Evolutionary conservation across 208 protist species (phyloP).

Genomic region (Wallacemonas sp.): DNA sequence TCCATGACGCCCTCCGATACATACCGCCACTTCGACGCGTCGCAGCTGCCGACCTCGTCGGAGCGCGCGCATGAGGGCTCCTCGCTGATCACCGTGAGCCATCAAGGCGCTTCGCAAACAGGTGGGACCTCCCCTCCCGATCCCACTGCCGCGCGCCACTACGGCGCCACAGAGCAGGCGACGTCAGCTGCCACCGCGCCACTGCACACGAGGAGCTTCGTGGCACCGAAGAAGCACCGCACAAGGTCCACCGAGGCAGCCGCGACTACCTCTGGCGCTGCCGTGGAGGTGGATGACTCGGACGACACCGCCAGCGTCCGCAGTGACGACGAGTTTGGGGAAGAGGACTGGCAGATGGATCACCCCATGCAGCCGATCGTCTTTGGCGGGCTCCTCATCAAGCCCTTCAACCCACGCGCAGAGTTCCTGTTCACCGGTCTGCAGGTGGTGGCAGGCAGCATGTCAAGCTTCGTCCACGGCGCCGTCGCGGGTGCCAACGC

Average conservation of each 20-base stretch:
- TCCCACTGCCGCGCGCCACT: conserved; percentile 1
- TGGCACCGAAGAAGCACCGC: neutral
- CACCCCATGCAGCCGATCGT: conserved; percentile 75
- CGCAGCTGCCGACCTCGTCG: neutral
- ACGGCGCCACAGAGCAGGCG: neutral
- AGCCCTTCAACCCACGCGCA: conserved; percentile 82
- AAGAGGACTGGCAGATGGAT: conserved; percentile 74
- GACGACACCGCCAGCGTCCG: conserved; percentile 14
- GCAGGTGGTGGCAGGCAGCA: conserved; percentile 84
- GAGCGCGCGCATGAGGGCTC: no score
- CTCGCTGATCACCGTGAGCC: no score
- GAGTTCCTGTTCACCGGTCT: conserved; percentile 83
- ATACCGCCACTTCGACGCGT: neutral
- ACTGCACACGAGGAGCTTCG: neutral
- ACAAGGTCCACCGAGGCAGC: no score
- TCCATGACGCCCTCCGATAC: neutral
- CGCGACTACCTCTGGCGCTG: neutral
- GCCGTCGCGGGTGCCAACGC: conserved; percentile 84
- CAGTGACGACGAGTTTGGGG: conserved; percentile 58
- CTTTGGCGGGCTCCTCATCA: conserved; percentile 69
- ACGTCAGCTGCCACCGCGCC: neutral
- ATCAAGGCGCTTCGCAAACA: no score
- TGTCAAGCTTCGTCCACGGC: conserved; percentile 86
- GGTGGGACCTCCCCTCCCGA: neutral
- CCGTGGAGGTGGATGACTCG: neutral